Evolutionary conservation across 2,329 filamentous ascomycete genomes (phyloP).

Genomic region (Sarocladium kiliense): DNA sequence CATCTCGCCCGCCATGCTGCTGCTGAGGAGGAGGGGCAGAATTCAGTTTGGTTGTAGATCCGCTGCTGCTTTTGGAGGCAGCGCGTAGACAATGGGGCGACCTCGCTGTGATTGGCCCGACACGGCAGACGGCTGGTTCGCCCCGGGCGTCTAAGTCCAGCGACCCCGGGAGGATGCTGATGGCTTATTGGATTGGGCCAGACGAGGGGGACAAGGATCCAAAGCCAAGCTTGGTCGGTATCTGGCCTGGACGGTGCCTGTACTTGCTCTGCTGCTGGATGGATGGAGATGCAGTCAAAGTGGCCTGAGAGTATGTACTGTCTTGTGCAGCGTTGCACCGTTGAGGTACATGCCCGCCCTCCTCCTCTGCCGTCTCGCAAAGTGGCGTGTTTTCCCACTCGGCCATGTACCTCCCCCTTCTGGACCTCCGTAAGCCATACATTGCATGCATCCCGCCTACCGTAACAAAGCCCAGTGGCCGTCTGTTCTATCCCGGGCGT

Average conservation of each 20-base stretch:
- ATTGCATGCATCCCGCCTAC: no score
- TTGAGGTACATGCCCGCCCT: not conserved
- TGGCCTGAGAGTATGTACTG: no score
- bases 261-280: no score
- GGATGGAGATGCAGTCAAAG: no score
- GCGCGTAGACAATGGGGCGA: not conserved
- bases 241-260: not conserved
- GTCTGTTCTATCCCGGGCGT: not conserved
- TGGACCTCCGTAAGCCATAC: no score
- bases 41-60: no score
- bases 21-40: no score
- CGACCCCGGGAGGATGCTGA: not conserved
- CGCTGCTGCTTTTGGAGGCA: not conserved
- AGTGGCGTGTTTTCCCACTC: constrained; percentile 4
- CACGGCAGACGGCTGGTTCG: not conserved
- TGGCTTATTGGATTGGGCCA: not conserved
- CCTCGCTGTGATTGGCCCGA: not conserved
- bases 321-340: no score
- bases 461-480: no score
- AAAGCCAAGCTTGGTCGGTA: not conserved
- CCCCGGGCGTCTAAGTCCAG: constrained; percentile 3
- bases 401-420: no score
- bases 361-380: not conserved
- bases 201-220: not conserved
- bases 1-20: no score